Conservation (phyloP, 768 basidiomycete species). For the Heimioporus sp. region DNA sequence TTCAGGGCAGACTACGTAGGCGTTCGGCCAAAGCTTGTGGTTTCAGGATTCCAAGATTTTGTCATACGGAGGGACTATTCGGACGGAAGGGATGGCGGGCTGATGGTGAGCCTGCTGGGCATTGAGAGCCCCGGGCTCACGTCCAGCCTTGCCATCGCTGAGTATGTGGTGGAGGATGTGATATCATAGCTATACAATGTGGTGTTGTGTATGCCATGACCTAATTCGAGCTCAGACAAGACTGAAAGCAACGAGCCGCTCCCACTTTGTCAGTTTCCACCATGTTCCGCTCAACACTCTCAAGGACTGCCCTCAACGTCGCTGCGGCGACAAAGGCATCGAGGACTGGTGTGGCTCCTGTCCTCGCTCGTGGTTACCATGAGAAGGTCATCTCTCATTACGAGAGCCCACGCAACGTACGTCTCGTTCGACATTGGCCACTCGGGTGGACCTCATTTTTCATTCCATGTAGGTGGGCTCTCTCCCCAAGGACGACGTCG, state of each 20-base stretch:
- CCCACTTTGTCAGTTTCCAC: constrained; percentile 34
- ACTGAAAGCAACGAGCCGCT: constrained; percentile 3
- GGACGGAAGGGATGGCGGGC: constrained; percentile 27
- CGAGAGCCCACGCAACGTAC: constrained; percentile 93
- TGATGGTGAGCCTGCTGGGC: constrained; percentile 82
- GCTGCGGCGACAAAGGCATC: constrained; percentile 43
- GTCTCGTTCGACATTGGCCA: constrained; percentile 39
- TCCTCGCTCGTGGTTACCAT: constrained; percentile 75
- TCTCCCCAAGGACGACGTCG: constrained; percentile 83
- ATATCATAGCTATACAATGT: background rate
- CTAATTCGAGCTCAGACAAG: constrained; percentile 24
- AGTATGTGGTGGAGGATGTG: constrained; percentile 69
- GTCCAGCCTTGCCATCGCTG: constrained; percentile 81
- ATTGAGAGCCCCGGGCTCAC: constrained; percentile 95
- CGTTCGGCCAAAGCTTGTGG: constrained; percentile 83
- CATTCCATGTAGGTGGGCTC: constrained; percentile 76
- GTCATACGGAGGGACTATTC: constrained; percentile 65
- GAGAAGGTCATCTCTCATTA: constrained; percentile 98
- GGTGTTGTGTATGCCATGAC: background rate
- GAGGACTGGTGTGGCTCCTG: constrained; percentile 44
- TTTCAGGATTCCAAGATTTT: constrained; percentile 87
- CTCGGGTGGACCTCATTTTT: constrained; percentile 50
- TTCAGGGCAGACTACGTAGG: constrained; percentile 83
- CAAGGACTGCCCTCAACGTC: constrained; percentile 46
- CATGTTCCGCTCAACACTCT: constrained; percentile 70